Evolutionary conservation across 768 basidiomycete genomes (phyloP), one percentile per base, ranked within the genome.

Genomic region (Auriscalpium orientale): DNA sequence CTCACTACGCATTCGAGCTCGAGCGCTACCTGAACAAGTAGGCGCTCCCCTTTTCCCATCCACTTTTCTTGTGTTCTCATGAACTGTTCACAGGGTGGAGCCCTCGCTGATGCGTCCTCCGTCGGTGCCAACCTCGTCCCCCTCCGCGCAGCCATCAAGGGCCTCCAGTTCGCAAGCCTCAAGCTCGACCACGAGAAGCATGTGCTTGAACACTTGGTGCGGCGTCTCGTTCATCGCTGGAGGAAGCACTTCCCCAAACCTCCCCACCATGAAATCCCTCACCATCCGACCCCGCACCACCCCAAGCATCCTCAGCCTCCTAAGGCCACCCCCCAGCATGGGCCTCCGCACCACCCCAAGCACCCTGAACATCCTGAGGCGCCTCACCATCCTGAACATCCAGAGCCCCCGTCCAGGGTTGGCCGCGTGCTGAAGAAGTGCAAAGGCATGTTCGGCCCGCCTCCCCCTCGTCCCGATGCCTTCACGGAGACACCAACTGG

Each of bases 1-100:
- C 84, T 0, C 81, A 85, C 65, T 86, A 87, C 60, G 68, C 83
- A 0, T 65, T 73, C 37, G 79, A 85, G 57, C 72, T 87, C 21
- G 73, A 68, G 47, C 63, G 60, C n/a, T 86, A 87, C 64, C 72
- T 84, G 2, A 64, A 76, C 50, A 73, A 74, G 83, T 83, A 56
- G 4, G 40, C 28, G 28, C 28, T 28, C 28, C 28, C 28, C 7
- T 28, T 43, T 15, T 44, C 76, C 61, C 37, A 12, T 63, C 22
- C 51, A 54, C 21, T 21, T 44, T 43, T 55, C 7, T 49, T 8
- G 20, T 38, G 13, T 28, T 18, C 22, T 34, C 12, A 36, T 9
- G 2, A 20, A 21, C 20, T 1, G 37, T 51, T 36, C 7, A 18
- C 53, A 83, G 80, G 33, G 82, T 90, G 46, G 77, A 87, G 62